phyloP scores from a whole-genome alignment of 257 asterid species.

The Jaltomata sinuosa region DNA sequence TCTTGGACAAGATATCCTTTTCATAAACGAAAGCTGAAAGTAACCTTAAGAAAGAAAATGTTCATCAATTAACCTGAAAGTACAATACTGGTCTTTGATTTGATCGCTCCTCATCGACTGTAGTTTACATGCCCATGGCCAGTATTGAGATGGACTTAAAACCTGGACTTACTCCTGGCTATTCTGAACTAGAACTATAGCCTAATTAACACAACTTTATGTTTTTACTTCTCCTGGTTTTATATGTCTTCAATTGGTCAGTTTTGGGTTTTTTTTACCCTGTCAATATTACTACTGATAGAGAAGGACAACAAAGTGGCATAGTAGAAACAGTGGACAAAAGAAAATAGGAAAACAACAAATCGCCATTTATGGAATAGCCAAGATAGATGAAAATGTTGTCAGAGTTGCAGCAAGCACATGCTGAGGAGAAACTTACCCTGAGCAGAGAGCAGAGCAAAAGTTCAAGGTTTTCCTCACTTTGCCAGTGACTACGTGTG shows the following conservation, averaged over 20 bases:
- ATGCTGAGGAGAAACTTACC: conserved; percentile 39
- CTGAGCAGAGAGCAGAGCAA: conserved; percentile 92
- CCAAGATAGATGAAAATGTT: neutral
- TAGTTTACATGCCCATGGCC: neutral
- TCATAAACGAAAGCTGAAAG: neutral
- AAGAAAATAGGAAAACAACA: neutral
- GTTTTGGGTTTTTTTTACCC: neutral
- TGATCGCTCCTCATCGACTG: neutral
- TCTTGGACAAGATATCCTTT: neutral
- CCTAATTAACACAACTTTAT: neutral
- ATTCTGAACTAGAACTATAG: neutral
- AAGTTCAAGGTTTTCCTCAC: conserved; percentile 72
- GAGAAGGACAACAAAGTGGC: neutral
- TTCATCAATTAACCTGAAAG: neutral
- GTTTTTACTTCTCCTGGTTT: neutral
- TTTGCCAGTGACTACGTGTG: conserved; percentile 82
- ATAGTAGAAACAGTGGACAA: neutral
- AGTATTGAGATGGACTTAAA: neutral
- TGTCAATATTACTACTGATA: neutral
- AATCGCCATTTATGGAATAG: neutral
- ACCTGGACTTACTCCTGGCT: neutral
- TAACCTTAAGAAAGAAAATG: neutral
- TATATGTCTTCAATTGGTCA: neutral
- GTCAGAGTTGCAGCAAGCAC: neutral
- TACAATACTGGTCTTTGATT: neutral